Conservation (phyloP, 2,329 filamentous ascomycete genomes). For the Colletotrichum eleusines region DNA sequence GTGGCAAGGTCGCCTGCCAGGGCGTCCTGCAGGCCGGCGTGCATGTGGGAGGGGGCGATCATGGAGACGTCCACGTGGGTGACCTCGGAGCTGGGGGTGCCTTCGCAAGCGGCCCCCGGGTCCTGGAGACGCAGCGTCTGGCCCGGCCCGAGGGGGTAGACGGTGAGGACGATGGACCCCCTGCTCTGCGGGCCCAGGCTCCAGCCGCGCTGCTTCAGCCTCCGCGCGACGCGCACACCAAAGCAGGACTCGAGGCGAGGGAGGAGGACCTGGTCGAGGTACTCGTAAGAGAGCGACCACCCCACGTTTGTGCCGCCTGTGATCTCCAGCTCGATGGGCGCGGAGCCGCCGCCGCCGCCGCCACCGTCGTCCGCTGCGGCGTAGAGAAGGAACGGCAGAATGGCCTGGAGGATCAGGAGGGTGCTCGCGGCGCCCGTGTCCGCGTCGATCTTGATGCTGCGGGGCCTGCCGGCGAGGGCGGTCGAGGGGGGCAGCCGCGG, state of each 20-base stretch:
- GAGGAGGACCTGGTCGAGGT: constrained; percentile 71
- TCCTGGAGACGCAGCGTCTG: constrained; percentile 53
- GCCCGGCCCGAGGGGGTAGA: constrained; percentile 51
- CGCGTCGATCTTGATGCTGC: constrained; percentile 63
- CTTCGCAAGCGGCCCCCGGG: constrained; percentile 42
- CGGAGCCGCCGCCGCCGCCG: constrained; percentile 43
- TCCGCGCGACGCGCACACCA: constrained; percentile 59
- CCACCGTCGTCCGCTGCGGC: constrained; percentile 56
- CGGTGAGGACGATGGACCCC: constrained; percentile 60
- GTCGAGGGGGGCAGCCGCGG: constrained; percentile 56
- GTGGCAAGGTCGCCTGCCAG: constrained; percentile 55
- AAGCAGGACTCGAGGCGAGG: constrained; percentile 66
- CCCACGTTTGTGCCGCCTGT: constrained; percentile 70
- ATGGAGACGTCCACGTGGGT: constrained; percentile 63
- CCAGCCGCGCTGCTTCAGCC: constrained; percentile 64
- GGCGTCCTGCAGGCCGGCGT: constrained; percentile 54
- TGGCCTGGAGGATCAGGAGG: constrained; percentile 69
- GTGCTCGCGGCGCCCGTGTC: constrained; percentile 65
- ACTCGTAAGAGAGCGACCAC: constrained; percentile 71
- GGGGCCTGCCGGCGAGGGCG: constrained; percentile 48
- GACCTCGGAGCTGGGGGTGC: constrained; percentile 51
- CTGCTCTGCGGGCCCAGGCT: constrained; percentile 55
- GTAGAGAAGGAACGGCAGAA: constrained; percentile 70
- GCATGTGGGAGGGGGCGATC: constrained; percentile 60
- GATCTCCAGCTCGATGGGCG: constrained; percentile 60